These are phyloP conservation scores for Platanus orientalis DNA, from an alignment of 164 flowering plant genomes.

Conservation along the genomic window DNA sequence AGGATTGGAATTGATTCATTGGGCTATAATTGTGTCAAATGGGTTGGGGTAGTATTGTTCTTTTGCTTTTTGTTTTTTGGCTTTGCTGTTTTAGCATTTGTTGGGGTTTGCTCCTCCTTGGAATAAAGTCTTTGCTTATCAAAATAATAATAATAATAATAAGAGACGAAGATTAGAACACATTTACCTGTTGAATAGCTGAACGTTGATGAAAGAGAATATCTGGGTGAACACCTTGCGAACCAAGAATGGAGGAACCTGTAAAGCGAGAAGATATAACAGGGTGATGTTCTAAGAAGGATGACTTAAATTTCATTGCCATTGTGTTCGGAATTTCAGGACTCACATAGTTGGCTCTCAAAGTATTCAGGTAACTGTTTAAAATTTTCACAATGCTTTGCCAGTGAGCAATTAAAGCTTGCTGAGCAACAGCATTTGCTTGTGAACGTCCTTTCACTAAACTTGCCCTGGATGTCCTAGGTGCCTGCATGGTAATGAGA, in stretches of 20 bases:
- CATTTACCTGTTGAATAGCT: slow-evolving; percentile 96
- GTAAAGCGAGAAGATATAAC: slow-evolving; percentile 7
- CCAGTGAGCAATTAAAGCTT: slow-evolving; percentile 95
- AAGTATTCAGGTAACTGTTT: slow-evolving; percentile 67
- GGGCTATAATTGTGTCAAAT: too few relatives aligned
- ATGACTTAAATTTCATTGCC: too few relatives aligned
- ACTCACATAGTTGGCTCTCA: slow-evolving; percentile 83
- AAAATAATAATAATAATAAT: too few relatives aligned
- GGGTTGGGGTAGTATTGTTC: too few relatives aligned
- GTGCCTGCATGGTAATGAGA: slow-evolving; percentile 72
- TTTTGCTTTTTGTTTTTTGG: too few relatives aligned
- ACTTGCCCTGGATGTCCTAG: slow-evolving; percentile 95
- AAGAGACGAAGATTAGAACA: too few relatives aligned
- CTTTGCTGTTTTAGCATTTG: too few relatives aligned
- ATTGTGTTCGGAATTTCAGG: too few relatives aligned
- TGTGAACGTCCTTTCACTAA: slow-evolving; percentile 91
- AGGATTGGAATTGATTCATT: too few relatives aligned
- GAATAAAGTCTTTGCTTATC: too few relatives aligned
- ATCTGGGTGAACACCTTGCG: slow-evolving; percentile 95
- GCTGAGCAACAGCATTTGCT: slow-evolving; percentile 81
- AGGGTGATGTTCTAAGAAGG: too few relatives aligned
- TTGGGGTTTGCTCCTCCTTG: too few relatives aligned
- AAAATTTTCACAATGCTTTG: slow-evolving; percentile 97
- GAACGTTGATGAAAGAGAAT: slow-evolving; percentile 98
- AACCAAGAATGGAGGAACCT: slow-evolving; percentile 96